Evolutionary conservation across 768 basidiomycete species (phyloP).

Genomic region (Russula vinacea): DNA sequence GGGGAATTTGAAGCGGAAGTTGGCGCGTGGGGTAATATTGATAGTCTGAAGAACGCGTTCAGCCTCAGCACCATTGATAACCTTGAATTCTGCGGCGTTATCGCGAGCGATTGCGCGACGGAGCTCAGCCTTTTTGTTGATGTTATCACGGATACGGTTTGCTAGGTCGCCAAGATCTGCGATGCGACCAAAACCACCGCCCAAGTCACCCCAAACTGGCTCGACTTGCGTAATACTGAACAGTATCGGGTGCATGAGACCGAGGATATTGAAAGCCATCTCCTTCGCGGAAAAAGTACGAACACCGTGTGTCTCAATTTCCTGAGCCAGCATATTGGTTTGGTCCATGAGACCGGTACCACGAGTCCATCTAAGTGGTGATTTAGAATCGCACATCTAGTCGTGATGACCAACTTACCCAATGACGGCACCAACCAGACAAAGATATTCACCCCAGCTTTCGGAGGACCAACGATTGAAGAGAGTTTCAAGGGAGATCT

Average conservation of each 20-base stretch:
- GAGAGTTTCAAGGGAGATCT: conserved; percentile 95
- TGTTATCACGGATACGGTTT: conserved; percentile 71
- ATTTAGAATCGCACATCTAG: conserved; percentile 15
- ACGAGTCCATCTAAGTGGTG: conserved; percentile 77
- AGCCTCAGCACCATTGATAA: conserved; percentile 83
- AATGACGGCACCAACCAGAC: conserved; percentile 96
- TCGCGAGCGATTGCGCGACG: conserved; percentile 92
- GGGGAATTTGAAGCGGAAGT: conserved; percentile 97
- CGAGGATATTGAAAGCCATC: conserved; percentile 99
- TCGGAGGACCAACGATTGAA: conserved; percentile 99
- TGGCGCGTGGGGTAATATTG: conserved; percentile 92
- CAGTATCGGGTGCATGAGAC: conserved; percentile 97
- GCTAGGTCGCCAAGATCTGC: conserved; percentile 94
- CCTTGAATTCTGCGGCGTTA: conserved; percentile 94
- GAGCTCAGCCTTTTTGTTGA: conserved; percentile 86
- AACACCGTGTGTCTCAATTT: conserved; percentile 88
- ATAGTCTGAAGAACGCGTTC: conserved; percentile 91
- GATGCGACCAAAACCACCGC: conserved; percentile 96
- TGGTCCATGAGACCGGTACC: conserved; percentile 97
- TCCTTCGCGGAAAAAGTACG: conserved; percentile 99
- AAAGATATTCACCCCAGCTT: conserved; percentile 98
- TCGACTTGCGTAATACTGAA: conserved; percentile 99
- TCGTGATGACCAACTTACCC: conserved; percentile 54
- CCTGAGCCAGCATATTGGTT: conserved; percentile 91
- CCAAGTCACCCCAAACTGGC: conserved; percentile 98